Conservation (phyloP, 1,284 basidiomycete species). For the Ustilago vetiveriae region DNA sequence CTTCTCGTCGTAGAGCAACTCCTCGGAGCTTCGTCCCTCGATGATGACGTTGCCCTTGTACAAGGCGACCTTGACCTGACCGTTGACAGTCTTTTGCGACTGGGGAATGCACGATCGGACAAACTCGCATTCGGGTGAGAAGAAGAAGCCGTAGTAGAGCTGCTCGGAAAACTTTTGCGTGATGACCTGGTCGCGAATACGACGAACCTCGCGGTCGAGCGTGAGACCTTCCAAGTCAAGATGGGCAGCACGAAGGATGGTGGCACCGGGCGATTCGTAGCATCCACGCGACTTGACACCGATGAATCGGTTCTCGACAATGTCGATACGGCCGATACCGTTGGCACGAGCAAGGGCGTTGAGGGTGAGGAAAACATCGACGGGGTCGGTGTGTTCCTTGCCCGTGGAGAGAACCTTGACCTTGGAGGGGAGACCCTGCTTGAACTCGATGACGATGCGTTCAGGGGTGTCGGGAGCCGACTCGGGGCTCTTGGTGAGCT, state of each 20-base stretch:
- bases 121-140: slow-evolving; percentile 97
- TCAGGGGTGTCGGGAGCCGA: slow-evolving; percentile 84
- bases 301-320: slow-evolving; percentile 99
- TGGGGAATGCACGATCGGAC: slow-evolving; percentile 75
- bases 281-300: slow-evolving; percentile 98
- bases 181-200: slow-evolving; percentile 92
- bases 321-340: slow-evolving; percentile 95
- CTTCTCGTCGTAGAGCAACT: slow-evolving; percentile 90
- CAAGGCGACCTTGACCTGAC: slow-evolving; percentile 85
- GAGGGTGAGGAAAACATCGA: slow-evolving; percentile 91
- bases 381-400: slow-evolving; percentile 77
- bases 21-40: slow-evolving; percentile 88
- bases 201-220: slow-evolving; percentile 94
- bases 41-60: slow-evolving; percentile 97
- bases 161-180: slow-evolving; percentile 89
- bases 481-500: slow-evolving; percentile 86
- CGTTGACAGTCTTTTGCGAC: slow-evolving; percentile 97
- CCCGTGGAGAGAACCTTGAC: slow-evolving; percentile 55
- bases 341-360: slow-evolving; percentile 93
- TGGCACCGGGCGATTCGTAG: slow-evolving; percentile 96
- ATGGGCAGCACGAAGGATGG: slow-evolving; percentile 93
- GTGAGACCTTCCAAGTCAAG: slow-evolving; percentile 97
- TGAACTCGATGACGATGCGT: slow-evolving; percentile 76
- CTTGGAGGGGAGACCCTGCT: slow-evolving; percentile 76
- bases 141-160: slow-evolving; percentile 93